A percentile compares a stretch with the other conserved stretches of the same genome.
Conservation (phyloP, 1,139 yeast species). For the Hyphopichia wangnamkhiaoensis region DNA sequence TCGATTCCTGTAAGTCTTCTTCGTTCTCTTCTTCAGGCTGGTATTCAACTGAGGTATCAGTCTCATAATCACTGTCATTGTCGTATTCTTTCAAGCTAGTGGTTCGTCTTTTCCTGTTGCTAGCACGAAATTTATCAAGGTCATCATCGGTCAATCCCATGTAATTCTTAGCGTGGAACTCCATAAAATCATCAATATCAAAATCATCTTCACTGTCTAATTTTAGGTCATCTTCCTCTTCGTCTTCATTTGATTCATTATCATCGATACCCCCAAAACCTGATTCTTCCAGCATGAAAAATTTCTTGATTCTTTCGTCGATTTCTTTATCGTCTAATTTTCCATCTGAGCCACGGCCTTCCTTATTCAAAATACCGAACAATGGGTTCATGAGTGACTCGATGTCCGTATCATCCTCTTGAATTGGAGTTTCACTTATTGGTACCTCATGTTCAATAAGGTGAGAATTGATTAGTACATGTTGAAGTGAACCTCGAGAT, state of each 20-base stretch:
- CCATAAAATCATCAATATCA: conserved; percentile 66
- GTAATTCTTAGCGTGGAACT: conserved; percentile 55
- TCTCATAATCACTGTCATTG: conserved; percentile 21
- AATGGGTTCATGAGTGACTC: neutral
- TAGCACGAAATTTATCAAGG: conserved; percentile 21
- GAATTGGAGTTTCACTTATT: neutral
- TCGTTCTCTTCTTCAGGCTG: conserved; percentile 12
- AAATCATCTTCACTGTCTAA: conserved; percentile 38
- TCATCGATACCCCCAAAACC: conserved; percentile 11
- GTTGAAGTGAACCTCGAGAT: neutral
- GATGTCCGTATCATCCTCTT: neutral
- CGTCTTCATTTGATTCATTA: conserved; percentile 10
- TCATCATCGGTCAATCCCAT: conserved; percentile 43
- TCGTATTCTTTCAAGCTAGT: conserved; percentile 14
- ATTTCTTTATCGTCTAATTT: conserved; percentile 10
- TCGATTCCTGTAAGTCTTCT: neutral
- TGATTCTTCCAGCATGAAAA: conserved; percentile 12
- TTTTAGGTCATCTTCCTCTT: no score
- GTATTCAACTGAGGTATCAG: conserved; percentile 16
- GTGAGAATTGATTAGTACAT: neutral
- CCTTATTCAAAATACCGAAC: neutral
- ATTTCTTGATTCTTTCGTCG: conserved; percentile 10
- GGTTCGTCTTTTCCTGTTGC: conserved; percentile 5
- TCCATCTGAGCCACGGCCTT: conserved; percentile 13
- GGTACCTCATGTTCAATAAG: neutral